Percentiles rank a stretch among this genome's conserved stretches.
phyloP scores from a whole-genome alignment of 2,329 filamentous ascomycete genomes.

The Aspergillus eucalypticola region DNA sequence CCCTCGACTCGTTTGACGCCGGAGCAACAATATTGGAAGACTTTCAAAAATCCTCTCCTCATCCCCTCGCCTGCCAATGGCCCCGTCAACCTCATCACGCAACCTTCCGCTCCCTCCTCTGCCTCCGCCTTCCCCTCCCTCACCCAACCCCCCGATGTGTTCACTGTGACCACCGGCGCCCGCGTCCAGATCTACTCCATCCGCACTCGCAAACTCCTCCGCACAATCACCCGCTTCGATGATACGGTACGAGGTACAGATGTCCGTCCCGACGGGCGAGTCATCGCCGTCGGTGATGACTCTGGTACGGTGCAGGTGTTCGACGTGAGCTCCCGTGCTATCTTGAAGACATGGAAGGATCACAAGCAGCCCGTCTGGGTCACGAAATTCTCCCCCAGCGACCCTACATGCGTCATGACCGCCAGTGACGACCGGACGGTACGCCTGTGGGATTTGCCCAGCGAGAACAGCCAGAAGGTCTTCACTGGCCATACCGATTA shows the following conservation, averaged over 20 bases:
- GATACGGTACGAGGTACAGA: slow-evolving; percentile 88
- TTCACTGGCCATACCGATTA: slow-evolving; percentile 92
- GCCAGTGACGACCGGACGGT: slow-evolving; percentile 92
- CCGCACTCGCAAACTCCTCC: slow-evolving; percentile 85
- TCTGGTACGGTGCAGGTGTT: slow-evolving; percentile 93
- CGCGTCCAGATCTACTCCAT: slow-evolving; percentile 92
- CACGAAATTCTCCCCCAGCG: slow-evolving; percentile 86
- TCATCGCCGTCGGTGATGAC: slow-evolving; percentile 89
- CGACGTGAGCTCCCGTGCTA: slow-evolving; percentile 83
- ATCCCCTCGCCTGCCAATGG: slow-evolving; percentile 88
- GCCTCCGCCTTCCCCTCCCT: slow-evolving; percentile 44
- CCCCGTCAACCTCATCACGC: slow-evolving; percentile 86
- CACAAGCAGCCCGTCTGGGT: slow-evolving; percentile 94
- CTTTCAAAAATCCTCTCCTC: slow-evolving; percentile 87
- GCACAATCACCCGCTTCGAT: slow-evolving; percentile 91
- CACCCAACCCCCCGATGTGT: slow-evolving; percentile 58
- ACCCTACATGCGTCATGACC: slow-evolving; percentile 83
- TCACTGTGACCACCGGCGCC: slow-evolving; percentile 92
- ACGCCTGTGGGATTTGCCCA: slow-evolving; percentile 88
- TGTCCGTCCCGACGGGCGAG: slow-evolving; percentile 81
- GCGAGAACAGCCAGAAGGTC: slow-evolving; percentile 70
- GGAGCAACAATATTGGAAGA: slow-evolving; percentile 95
- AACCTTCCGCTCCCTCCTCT: slow-evolving; percentile 55
- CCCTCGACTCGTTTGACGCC: slow-evolving; percentile 76
- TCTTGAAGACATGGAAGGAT: slow-evolving; percentile 91